Percentiles rank a stretch among this genome's conserved stretches.
Conservation (phyloP, 495 filamentous ascomycete genomes). For the Xylaria sp. region DNA sequence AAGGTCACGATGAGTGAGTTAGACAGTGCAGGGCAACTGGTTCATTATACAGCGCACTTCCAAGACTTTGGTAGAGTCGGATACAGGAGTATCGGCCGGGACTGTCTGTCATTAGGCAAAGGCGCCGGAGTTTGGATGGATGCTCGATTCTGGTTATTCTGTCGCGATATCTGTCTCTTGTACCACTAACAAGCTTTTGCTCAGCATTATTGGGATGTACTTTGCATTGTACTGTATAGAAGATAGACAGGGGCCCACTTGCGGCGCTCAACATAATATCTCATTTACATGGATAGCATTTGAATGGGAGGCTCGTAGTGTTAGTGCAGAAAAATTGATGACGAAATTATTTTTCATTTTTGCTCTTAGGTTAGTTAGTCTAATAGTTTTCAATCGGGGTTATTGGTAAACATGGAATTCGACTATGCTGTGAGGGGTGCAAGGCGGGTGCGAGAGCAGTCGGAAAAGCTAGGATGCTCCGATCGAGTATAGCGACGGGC, state of each 20-base stretch:
- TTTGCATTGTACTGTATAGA: slow-evolving; percentile 22
- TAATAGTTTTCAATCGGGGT: too few relatives aligned
- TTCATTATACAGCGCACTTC: slow-evolving; percentile 10
- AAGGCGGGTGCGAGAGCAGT: neutral
- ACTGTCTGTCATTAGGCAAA: slow-evolving; percentile 19
- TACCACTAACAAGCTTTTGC: slow-evolving; percentile 14
- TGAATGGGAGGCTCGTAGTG: neutral
- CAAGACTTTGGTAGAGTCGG: neutral
- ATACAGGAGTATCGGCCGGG: neutral
- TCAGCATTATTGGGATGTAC: slow-evolving; percentile 19
- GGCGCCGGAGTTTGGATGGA: slow-evolving; percentile 27
- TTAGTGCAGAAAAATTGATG: neutral
- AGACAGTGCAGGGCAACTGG: slow-evolving; percentile 25
- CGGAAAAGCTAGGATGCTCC: neutral
- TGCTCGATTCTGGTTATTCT: slow-evolving; percentile 15
- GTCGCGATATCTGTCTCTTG: slow-evolving; percentile 16
- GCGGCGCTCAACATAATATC: slow-evolving; percentile 3
- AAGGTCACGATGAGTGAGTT: slow-evolving; percentile 24
- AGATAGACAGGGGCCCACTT: slow-evolving; percentile 3
- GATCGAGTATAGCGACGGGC: neutral
- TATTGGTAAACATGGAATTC: too few relatives aligned
- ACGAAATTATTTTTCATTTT: neutral
- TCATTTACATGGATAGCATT: neutral
- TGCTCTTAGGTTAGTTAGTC: neutral
- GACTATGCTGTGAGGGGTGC: too few relatives aligned